These are phyloP conservation scores for Myxozyma monticola DNA, from an alignment of 805 yeast species.

Conservation along the genomic window DNA sequence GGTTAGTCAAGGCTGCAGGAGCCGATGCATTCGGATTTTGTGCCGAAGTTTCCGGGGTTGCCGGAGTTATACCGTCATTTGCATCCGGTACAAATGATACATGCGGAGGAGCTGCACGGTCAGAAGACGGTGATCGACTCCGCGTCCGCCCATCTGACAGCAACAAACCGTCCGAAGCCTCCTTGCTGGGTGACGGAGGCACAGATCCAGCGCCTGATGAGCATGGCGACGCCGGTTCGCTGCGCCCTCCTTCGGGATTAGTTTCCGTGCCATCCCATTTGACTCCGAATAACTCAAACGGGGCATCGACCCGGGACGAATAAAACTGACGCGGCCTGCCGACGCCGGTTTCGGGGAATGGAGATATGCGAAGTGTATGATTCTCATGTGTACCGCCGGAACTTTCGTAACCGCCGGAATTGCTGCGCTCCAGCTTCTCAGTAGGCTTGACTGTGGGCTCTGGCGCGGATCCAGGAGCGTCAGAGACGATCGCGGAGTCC, in stretches of 20 bases:
- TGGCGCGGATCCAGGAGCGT: too few relatives aligned
- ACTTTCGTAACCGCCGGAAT: background rate
- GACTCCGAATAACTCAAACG: conserved; percentile 24
- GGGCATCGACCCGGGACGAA: conserved; percentile 19
- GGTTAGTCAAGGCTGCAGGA: background rate
- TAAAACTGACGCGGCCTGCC: conserved; percentile 20
- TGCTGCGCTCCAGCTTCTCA: background rate
- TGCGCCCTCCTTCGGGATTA: background rate
- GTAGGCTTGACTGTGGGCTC: too few relatives aligned
- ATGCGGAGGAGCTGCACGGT: too few relatives aligned
- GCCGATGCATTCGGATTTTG: background rate
- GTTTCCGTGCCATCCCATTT: conserved; percentile 13
- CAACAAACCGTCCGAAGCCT: too few relatives aligned
- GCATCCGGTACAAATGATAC: too few relatives aligned
- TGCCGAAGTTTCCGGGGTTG: background rate
- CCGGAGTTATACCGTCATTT: background rate
- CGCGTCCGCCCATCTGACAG: too few relatives aligned
- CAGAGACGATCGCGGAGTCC: background rate
- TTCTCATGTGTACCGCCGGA: conserved; percentile 2
- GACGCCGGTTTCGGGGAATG: background rate
- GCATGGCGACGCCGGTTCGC: background rate
- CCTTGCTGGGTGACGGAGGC: too few relatives aligned
- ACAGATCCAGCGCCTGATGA: too few relatives aligned
- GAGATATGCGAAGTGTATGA: background rate
- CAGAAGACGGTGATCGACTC: too few relatives aligned